Evolutionary conservation across 192 early-diverging fungal genomes (phyloP), one percentile per base, ranked within the genome.

Genomic region (Chytriomyces sp.): DNA sequence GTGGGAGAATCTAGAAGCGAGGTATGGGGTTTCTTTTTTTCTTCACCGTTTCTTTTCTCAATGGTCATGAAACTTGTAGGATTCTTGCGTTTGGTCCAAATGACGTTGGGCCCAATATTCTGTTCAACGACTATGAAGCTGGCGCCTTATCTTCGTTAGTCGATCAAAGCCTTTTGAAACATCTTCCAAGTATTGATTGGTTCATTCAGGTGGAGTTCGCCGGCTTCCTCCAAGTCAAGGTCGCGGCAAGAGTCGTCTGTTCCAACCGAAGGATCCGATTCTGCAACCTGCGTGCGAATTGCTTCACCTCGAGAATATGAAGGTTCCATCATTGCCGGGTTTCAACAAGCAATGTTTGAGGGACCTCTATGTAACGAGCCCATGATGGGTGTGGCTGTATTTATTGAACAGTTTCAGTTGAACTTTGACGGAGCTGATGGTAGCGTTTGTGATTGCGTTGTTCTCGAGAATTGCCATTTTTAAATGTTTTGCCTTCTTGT

Each of bases 331-430:
- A 84, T 91, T 28, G 91, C 93, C 46, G 97, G 94, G 5, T 99
- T 99, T 89, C 97, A 99, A 85, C 82, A 98, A 18, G 92, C 95
- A 0, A 95, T 94, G 6, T 85, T 92, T 7, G 82, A 87, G 0
- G 98, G 98, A 1, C 97, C 98, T 9, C 83, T 99, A 50, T 98
- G 97, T 80, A 90, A 90, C 49, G 98, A 99, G 78, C 96, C 98
- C 4, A 81, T 98, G 81, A 85, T 89, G 35, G 98, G 98, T 8
- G 91, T 95, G 62, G 87, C 84, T n/a, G 90, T 92, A 78, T 87
- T 95, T 64, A 72, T 95, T 16, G 89, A 95, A 74, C 81, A 88
- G 50, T 83, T 95, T 67, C 72, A 80, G 35, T 24, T 89, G 4
- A 70, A 69, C 66, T 24, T 49, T 20, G 80, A 73, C 67, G 59